These are phyloP conservation scores for Nothophaeocryptopus gaeumannii DNA, from an alignment of 2,329 filamentous ascomycete species.

Conservation along the genomic window DNA sequence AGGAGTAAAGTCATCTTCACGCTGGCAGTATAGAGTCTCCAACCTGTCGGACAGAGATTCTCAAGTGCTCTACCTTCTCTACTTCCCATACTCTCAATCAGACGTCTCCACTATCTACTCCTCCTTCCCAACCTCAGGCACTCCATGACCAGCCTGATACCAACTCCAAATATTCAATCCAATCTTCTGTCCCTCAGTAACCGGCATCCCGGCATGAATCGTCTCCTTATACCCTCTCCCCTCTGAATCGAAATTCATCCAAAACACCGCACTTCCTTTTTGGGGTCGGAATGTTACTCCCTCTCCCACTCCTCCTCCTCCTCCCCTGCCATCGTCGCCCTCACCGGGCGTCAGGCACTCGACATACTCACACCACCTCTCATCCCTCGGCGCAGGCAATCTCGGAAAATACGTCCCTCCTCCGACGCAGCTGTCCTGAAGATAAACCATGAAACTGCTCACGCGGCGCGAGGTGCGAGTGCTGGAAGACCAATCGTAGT, in stretches of 20 bases:
- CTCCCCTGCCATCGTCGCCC: conserved; percentile 21
- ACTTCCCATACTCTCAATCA: too few relatives aligned
- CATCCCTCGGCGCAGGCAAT: conserved; percentile 43
- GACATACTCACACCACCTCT: conserved; percentile 57
- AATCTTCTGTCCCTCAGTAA: conserved; percentile 55
- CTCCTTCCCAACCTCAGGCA: conserved; percentile 1
- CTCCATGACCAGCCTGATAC: conserved; percentile 44
- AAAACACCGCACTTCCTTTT: conserved; percentile 59
- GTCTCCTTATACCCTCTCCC: conserved; percentile 58
- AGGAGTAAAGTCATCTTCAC: too few relatives aligned
- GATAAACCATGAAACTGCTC: conserved; percentile 62
- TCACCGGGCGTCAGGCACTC: conserved; percentile 42
- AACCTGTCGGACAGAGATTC: too few relatives aligned
- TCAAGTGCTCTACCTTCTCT: too few relatives aligned
- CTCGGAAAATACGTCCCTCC: conserved; percentile 62
- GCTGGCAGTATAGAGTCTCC: too few relatives aligned
- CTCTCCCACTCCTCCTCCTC: conserved; percentile 30
- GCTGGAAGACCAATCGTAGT: conserved; percentile 56
- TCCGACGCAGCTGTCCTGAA: conserved; percentile 52
- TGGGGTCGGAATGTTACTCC: conserved; percentile 59
- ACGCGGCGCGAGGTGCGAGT: conserved; percentile 39
- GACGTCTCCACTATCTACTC: not conserved
- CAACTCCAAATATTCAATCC: conserved; percentile 66
- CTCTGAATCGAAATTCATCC: conserved; percentile 58
- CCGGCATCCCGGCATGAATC: conserved; percentile 61